Evolutionary conservation across 495 filamentous ascomycete genomes (phyloP).

Genomic region (Aspergillus campestris): DNA sequence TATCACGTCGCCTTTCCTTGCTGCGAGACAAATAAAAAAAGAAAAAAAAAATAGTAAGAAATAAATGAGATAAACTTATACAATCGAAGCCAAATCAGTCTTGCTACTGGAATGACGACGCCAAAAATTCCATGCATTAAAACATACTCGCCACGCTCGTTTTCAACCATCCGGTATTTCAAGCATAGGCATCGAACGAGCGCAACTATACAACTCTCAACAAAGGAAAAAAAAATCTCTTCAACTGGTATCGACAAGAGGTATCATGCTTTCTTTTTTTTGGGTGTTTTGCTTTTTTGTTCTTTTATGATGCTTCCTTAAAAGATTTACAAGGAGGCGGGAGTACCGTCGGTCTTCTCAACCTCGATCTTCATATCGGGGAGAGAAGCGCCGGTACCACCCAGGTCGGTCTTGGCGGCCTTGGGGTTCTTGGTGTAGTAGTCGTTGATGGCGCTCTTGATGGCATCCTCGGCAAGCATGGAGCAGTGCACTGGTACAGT

Average conservation of each 20-base stretch:
- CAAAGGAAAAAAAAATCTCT: not conserved
- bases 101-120: too few relatives aligned
- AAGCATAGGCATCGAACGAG: too few relatives aligned
- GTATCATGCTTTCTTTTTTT: not conserved
- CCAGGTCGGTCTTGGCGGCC: conserved; percentile 60
- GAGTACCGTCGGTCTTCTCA: conserved; percentile 20
- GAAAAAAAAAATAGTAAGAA: too few relatives aligned
- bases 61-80: too few relatives aligned
- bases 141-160: too few relatives aligned
- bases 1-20: too few relatives aligned
- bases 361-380: conserved; percentile 45
- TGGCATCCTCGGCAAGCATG: conserved; percentile 98
- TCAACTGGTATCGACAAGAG: not conserved
- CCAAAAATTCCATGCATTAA: too few relatives aligned
- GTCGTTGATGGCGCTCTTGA: conserved; percentile 97
- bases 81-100: too few relatives aligned
- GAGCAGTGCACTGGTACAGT: conserved; percentile 76
- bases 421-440: conserved; percentile 93
- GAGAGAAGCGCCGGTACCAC: conserved; percentile 55
- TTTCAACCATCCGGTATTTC: too few relatives aligned
- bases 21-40: too few relatives aligned
- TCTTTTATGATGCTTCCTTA: not conserved
- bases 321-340: conserved; percentile 21
- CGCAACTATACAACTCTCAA: too few relatives aligned
- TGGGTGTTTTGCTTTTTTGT: not conserved